Evolutionary conservation across 2,329 filamentous ascomycete species (phyloP), one percentile per base, ranked within the genome.

Genomic region (Colletotrichum falcatum): DNA sequence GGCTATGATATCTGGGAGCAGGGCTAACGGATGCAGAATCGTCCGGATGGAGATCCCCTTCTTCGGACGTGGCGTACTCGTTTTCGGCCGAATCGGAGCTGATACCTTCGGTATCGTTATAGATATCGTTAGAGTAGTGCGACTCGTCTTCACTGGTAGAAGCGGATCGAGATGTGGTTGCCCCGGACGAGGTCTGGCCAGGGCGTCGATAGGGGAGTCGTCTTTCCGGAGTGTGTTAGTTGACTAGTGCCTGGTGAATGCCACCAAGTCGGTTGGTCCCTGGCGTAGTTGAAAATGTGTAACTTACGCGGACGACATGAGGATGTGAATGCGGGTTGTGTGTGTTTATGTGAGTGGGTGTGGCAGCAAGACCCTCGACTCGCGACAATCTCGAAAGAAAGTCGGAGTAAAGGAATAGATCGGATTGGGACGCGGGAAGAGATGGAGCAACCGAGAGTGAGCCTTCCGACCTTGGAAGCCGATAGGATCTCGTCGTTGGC

Each of bases 11-110:
- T 72, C 76, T 76, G 39, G 79, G 80, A 75, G 78, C 81, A 73
- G 78, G 81, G 73, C 78, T 81, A 39, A 78, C 78, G 48, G 89
- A 90, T 23, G 88, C 88, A 9, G 89, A 90, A 76, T 91, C 89
- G 42, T 84, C 86, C 18, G 88, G 68, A 20, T 60, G 53, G 7
- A 71, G 88, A 2, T 87, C 85, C 73, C 89, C 75, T 44, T 87
- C 87, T 76, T 85, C 85, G 72, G 83, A 81, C 61, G 76, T 76
- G 71, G 79, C 78, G 60, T 79, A 78, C 65, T 85, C 78, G 69
- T 76, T 75, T 51, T 79, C 75, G 73, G 78, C 70, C 20, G 65
- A 68, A 23, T 80, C 77, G 5, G 77, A 77, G 73, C 61, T 73
- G 58, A 77, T 75, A 33, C 80, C 77, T 53, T 77, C 75, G 58